Conservation (phyloP, 108 stramenopile genomes). For the Mediolabrus comicus region DNA sequence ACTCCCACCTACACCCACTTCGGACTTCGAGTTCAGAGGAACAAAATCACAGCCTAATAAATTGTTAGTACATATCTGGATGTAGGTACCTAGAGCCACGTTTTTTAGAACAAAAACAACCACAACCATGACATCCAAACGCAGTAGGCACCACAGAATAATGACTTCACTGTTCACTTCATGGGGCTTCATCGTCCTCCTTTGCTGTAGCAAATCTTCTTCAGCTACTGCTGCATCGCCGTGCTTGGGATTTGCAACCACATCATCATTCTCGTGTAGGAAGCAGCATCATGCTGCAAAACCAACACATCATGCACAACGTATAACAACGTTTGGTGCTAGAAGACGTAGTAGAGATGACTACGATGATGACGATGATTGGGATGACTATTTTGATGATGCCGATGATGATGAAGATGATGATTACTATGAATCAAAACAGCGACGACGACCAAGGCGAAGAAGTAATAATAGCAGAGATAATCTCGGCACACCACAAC, state of each 20-base stretch:
- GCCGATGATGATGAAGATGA: slow-evolving; percentile 30
- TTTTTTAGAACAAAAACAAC: background rate
- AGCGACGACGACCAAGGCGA: slow-evolving; percentile 28
- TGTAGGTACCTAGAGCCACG: no score
- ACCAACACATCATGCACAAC: background rate
- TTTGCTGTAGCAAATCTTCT: no score
- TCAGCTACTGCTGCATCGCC: background rate
- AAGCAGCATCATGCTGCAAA: no score
- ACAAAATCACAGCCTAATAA: no score
- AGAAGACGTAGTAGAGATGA: slow-evolving; percentile 20
- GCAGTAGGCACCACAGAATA: background rate
- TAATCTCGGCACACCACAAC: slow-evolving; percentile 36
- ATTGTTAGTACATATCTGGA: no score
- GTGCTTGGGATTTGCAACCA: background rate
- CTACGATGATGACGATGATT: slow-evolving; percentile 37
- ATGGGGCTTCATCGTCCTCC: background rate
- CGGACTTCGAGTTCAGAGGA: no score
- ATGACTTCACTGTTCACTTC: background rate
- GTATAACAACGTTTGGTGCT: background rate
- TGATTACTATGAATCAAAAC: slow-evolving; percentile 10
- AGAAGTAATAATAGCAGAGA: background rate
- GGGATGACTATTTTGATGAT: slow-evolving; percentile 36
- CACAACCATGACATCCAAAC: background rate
- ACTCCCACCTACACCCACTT: no score
- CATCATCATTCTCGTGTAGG: background rate